A percentile compares a stretch with the other conserved stretches of the same genome.
These are phyloP conservation scores for Miamiensis avidus DNA, from an alignment of 169 alveolate genomes.

Conservation along the genomic window DNA sequence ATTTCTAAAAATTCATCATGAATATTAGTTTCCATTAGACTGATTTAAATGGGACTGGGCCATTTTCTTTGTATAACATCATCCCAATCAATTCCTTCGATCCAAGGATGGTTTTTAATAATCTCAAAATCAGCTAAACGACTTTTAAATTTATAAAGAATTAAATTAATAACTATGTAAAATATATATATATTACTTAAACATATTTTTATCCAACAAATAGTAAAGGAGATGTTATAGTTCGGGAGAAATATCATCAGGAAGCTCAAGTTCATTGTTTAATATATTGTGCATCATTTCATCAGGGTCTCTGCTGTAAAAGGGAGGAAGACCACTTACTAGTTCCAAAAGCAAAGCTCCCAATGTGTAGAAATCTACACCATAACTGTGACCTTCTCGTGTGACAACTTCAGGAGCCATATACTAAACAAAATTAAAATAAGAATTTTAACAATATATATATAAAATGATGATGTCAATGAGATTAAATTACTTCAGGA, in stretches of 20 bases:
- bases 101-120: not conserved
- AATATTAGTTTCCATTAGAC: not conserved
- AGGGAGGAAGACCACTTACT: conserved; percentile 56
- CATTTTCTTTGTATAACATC: not conserved
- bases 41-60: not conserved
- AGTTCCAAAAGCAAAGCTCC: conserved; percentile 57
- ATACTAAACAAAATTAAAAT: conserved; percentile 61
- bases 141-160: not conserved
- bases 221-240: not conserved
- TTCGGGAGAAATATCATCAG: not conserved
- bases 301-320: conserved; percentile 23
- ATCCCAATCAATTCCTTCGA: not conserved
- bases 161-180: too few species aligned
- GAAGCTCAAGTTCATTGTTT: conserved; percentile 28
- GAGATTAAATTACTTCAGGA: too few species aligned
- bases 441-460: not conserved
- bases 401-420: conserved; percentile 61
- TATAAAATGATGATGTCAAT: too few species aligned
- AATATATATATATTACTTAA: not conserved
- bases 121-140: not conserved
- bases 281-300: not conserved
- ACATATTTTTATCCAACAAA: conserved; percentile 1
- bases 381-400: conserved; percentile 41
- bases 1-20: not conserved
- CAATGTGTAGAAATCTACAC: conserved; percentile 55